Evolutionary conservation across 306 rosid genomes (phyloP), one percentile per base, ranked within the genome.

Genomic region (Cercis canadensis): DNA sequence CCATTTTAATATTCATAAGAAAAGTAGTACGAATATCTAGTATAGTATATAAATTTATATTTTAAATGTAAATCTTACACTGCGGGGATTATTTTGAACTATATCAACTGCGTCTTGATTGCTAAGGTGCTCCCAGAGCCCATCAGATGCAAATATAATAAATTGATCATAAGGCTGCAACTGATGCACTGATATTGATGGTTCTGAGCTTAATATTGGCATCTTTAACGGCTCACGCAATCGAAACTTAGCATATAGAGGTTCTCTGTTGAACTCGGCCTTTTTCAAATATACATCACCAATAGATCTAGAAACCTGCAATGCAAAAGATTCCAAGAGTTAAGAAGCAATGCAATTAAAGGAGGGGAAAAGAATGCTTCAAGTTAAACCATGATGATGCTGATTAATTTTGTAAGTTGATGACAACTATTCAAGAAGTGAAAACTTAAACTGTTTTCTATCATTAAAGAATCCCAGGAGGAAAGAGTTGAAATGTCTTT

Each of bases 71-170:
- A 39, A 72, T 73, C 90, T 89, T 82, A 92, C 97, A 16, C 21
- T 65, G 58, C 77, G 92, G 29, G 90, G 82, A 74, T 81, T 88
- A 52, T 87, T 92, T 74, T 84, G 95, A 83, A 92, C 95, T 70
- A 92, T 82, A 81, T 92, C 87, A 54, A 89, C 98, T n/a, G 96
- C 98, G 81, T 89, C 88, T 85, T 92, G 98, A 80, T 92, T 92
- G 89, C 72, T 82, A 72, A 92, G 87, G 80, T 92, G 98, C 64
- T 92, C 98, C 98, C 98, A 92, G 40, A 92, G 93, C 67, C 98
- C 98, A 81, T 92, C 98, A 19, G 98, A 92, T 49, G 98, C 98
- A 53, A 87, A 89, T 78, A 92, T 92, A 63, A 92, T 54, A 78
- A 92, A 92, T 32, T 87, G 95, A 78, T 92, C 96, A 4, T 81